These are phyloP conservation scores for Sanghuangporus sanghuang DNA, from an alignment of 1,284 basidiomycete genomes.

Conservation along the genomic window DNA sequence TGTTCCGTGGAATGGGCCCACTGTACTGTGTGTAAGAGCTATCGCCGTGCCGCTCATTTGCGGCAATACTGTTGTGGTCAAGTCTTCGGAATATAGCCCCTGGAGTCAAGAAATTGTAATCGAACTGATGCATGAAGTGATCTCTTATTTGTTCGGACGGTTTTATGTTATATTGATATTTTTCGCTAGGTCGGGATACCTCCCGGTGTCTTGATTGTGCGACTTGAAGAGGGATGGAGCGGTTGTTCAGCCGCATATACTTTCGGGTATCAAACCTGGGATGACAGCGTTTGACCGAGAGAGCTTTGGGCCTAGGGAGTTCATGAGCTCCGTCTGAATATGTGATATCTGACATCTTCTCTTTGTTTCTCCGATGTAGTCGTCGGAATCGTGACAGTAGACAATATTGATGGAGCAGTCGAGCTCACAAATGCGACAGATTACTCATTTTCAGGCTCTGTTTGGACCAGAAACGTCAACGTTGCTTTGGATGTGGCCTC, in stretches of 20 bases:
- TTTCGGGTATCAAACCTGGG: slow-evolving; percentile 41
- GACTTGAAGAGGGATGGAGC: slow-evolving; percentile 36
- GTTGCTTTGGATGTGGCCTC: slow-evolving; percentile 43
- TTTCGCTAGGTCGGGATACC: slow-evolving; percentile 51
- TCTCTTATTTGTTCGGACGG: not conserved
- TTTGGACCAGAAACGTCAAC: slow-evolving; percentile 51
- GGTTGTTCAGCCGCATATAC: slow-evolving; percentile 49
- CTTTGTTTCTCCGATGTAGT: too few relatives aligned
- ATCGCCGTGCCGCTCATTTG: slow-evolving; percentile 51
- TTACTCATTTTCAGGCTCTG: slow-evolving; percentile 45
- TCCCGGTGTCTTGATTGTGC: slow-evolving; percentile 52
- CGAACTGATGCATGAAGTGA: slow-evolving; percentile 43
- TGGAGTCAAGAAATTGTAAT: slow-evolving; percentile 43
- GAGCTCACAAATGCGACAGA: slow-evolving; percentile 50
- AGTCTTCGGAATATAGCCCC: slow-evolving; percentile 54
- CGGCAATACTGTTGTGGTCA: slow-evolving; percentile 61
- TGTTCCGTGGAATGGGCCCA: slow-evolving; percentile 40
- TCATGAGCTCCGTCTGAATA: too few relatives aligned
- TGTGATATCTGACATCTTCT: too few relatives aligned
- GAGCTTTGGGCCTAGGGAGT: slow-evolving; percentile 53
- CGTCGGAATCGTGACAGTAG: slow-evolving; percentile 40
- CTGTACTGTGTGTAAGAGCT: slow-evolving; percentile 43
- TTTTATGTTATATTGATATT: too few relatives aligned
- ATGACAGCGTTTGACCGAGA: slow-evolving; percentile 53
- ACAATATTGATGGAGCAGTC: slow-evolving; percentile 48